A percentile compares a stretch with the other conserved stretches of the same genome.
These are phyloP conservation scores for Fraxinus sp. DNA, from an alignment of 305 asterid genomes.

Conservation along the genomic window DNA sequence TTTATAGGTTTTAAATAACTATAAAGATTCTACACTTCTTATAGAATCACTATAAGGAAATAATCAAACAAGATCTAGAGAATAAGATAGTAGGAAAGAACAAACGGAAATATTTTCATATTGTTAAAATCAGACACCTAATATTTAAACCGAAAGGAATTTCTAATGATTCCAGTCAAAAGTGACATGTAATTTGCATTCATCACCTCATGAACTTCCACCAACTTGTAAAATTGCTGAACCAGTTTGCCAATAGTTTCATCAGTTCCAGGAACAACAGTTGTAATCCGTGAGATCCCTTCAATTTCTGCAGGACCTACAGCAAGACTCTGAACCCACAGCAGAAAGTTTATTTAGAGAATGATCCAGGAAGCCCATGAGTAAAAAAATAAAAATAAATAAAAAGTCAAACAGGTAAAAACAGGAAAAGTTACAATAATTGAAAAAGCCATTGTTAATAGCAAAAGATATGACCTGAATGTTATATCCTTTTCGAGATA, in stretches of 20 bases:
- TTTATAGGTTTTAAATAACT: neutral
- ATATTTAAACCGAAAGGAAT: neutral
- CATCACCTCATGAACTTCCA: conserved; percentile 77
- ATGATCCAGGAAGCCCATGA: conserved; percentile 12
- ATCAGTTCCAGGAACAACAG: conserved; percentile 93
- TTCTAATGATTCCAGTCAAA: neutral
- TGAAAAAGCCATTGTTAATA: neutral
- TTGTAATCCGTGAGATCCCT: conserved; percentile 87
- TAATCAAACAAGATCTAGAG: neutral
- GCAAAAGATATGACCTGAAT: conserved; percentile 53
- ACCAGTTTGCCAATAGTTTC: conserved; percentile 73
- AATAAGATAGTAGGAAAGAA: neutral
- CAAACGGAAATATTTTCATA: neutral
- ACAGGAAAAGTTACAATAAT: neutral
- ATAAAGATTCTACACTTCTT: neutral
- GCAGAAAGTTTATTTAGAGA: conserved; percentile 23
- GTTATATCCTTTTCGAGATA: conserved; percentile 85
- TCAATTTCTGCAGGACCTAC: conserved; percentile 86
- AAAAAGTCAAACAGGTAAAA: neutral
- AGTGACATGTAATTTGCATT: neutral
- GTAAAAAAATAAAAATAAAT: neutral
- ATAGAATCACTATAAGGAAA: neutral
- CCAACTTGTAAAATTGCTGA: conserved; percentile 76
- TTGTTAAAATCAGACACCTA: neutral
- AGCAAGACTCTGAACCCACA: conserved; percentile 76